These are phyloP conservation scores for Protomyces lactucae-debilis DNA, from an alignment of 1,139 yeast species.

Conservation along the genomic window DNA sequence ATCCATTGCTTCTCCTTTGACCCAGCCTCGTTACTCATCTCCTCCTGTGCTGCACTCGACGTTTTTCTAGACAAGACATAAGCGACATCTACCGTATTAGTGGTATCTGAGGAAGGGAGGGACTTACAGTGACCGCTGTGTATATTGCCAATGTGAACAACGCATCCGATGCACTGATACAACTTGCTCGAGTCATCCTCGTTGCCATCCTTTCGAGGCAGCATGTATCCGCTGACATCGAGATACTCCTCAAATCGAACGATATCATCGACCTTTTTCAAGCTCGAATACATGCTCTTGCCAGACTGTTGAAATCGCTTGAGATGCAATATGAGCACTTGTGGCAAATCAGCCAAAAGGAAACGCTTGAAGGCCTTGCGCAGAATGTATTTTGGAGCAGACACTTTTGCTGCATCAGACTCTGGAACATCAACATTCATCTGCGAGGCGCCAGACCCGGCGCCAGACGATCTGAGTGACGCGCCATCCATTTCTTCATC, in stretches of 20 bases:
- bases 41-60: constrained; percentile 2
- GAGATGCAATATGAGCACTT: constrained; percentile 28
- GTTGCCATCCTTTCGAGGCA: constrained; percentile 9
- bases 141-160: constrained; percentile 30
- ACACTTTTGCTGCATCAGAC: not conserved
- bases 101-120: not conserved
- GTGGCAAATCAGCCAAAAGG: constrained; percentile 28
- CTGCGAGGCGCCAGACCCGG: not conserved
- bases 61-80: constrained; percentile 27
- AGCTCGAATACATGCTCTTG: constrained; percentile 22
- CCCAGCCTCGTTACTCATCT: constrained; percentile 14
- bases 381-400: constrained; percentile 12
- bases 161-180: constrained; percentile 28
- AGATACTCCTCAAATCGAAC: constrained; percentile 26
- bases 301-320: constrained; percentile 29
- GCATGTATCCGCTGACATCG: constrained; percentile 27
- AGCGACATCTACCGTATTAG: constrained; percentile 6
- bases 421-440: not conserved
- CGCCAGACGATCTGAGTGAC: not conserved
- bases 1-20: constrained; percentile 28
- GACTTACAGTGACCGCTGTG: constrained; percentile 27
- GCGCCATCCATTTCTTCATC: not conserved
- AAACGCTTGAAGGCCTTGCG: constrained; percentile 30
- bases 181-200: not conserved
- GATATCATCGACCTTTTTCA: constrained; percentile 27